A percentile compares a stretch with the other conserved stretches of the same genome.
phyloP scores from a whole-genome alignment of 139 green algal species.

The Chlamydomonas schloesseri region DNA sequence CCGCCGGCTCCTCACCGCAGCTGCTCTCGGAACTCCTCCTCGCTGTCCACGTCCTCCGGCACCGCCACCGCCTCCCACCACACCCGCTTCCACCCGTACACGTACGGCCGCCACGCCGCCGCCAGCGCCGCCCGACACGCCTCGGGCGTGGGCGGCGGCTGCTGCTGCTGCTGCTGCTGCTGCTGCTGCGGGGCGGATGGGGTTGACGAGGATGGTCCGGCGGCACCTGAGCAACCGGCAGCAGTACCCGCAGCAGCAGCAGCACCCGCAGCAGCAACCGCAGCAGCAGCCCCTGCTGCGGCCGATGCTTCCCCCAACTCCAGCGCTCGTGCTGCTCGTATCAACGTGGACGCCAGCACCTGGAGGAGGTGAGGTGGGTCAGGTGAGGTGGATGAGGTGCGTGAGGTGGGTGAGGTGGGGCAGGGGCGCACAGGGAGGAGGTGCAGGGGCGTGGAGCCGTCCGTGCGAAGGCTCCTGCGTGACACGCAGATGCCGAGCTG shows the following conservation, averaged over 20 bases:
- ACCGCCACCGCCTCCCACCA: slow-evolving; percentile 91
- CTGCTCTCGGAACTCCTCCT: slow-evolving; percentile 64
- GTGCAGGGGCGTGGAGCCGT: too few species aligned
- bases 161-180: neutral
- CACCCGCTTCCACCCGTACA: slow-evolving; percentile 77
- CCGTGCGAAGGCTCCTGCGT: too few species aligned
- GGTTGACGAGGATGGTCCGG: neutral
- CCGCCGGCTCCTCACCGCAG: slow-evolving; percentile 45
- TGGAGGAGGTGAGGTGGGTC: too few species aligned
- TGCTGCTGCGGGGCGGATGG: neutral
- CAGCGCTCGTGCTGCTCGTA: slow-evolving; percentile 15
- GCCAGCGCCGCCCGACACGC: slow-evolving; percentile 54
- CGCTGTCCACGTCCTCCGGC: slow-evolving; percentile 76
- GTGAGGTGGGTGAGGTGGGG: too few species aligned
- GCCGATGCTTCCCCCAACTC: neutral
- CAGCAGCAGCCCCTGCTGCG: too few species aligned
- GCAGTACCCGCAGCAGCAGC: too few species aligned
- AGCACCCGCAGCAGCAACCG: too few species aligned
- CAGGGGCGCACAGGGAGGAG: too few species aligned
- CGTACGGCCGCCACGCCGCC: slow-evolving; percentile 82
- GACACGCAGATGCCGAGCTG: too few species aligned
- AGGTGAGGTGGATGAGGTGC: too few species aligned
- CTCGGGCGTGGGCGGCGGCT: neutral
- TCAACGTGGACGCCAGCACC: slow-evolving; percentile 12
- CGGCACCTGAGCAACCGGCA: slow-evolving; percentile 1